Evolutionary conservation across 2,329 filamentous ascomycete genomes (phyloP), one percentile per base, ranked within the genome.

Genomic region (Aureobasidium sp.): DNA sequence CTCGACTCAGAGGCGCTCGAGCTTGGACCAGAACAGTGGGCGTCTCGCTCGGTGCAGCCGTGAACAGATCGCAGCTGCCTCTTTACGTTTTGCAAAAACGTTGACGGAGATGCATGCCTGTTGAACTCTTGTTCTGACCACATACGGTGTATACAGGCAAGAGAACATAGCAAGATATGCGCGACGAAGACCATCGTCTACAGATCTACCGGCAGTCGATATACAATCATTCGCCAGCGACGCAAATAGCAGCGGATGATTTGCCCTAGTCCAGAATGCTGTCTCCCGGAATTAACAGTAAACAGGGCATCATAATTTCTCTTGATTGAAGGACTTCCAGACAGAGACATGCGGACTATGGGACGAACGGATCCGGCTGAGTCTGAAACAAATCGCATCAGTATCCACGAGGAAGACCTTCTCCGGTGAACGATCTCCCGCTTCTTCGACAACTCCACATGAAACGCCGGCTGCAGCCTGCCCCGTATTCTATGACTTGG

Each of bases 381-480:
- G 27, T n/a, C 8, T 59, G 57, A 59, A 59, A 59, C 57, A 10
- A 42, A 49, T 41, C 25, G 13, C 34, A 16, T 41, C 34, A 2
- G 25, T 10, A 21, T n/a, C 45, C 54, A 59, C 54, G 54, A 59
- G 54, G 32, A 48, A 47, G 54, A 39, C 39, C 54, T 39, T 59
- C 57, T 59, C 37, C 57, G 30, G 30, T 34, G 34, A 50, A 59
- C 45, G 45, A 50, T 49, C 57, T 59, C 37, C 44, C 57, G 45
- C 57, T 42, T 59, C 44, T 45, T 45, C 10, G 45, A 49, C 36
- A 34, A 16, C 57, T 50, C 45, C 34, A 59, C 57, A 59, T 59
- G 57, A 59, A 59, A 59, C 57, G 57, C 45, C 29, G 45, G 45
- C 57, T 59, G 57, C 57, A 42, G 29, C n/a, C 44, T 59, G 44